A percentile compares a stretch with the other conserved stretches of the same genome.
Evolutionary conservation across 2,329 filamentous ascomycete genomes (phyloP).

Genomic region (Fusarium stilboides): DNA sequence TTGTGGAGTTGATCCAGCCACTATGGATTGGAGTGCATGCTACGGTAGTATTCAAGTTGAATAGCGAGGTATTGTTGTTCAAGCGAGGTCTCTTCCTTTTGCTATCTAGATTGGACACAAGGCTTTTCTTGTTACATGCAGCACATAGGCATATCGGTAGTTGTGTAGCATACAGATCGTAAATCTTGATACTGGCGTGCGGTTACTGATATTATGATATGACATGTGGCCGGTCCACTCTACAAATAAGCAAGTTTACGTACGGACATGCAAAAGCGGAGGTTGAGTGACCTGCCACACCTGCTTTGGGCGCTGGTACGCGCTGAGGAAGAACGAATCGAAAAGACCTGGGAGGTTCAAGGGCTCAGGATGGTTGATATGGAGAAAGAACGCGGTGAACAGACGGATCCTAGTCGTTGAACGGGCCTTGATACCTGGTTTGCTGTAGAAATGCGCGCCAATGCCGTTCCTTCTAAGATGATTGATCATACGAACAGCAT

Average conservation of each 20-base stretch:
- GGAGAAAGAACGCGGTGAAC: not conserved
- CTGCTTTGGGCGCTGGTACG: conserved; percentile 7
- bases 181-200: conserved; percentile 4
- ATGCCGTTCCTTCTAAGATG: not conserved
- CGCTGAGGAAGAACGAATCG: conserved; percentile 10
- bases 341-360: conserved; percentile 3
- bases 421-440: not conserved
- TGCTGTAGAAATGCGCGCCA: not conserved
- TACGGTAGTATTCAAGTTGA: not conserved
- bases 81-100: not conserved
- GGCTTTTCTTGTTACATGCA: not conserved
- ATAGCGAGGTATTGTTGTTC: not conserved
- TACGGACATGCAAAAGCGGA: conserved; percentile 16
- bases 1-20: conserved; percentile 25
- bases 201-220: conserved; percentile 19
- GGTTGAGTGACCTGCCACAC: conserved; percentile 2
- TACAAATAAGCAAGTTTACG: conserved; percentile 22
- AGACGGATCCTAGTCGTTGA: not conserved
- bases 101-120: too few species aligned
- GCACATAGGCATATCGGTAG: conserved; percentile 7
- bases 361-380: not conserved
- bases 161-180: not conserved
- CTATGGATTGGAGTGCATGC: not conserved
- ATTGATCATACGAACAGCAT: not conserved
- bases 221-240: conserved; percentile 16